Conservation (phyloP, 192 early-diverging fungal species). For the Coemansia sp. region DNA sequence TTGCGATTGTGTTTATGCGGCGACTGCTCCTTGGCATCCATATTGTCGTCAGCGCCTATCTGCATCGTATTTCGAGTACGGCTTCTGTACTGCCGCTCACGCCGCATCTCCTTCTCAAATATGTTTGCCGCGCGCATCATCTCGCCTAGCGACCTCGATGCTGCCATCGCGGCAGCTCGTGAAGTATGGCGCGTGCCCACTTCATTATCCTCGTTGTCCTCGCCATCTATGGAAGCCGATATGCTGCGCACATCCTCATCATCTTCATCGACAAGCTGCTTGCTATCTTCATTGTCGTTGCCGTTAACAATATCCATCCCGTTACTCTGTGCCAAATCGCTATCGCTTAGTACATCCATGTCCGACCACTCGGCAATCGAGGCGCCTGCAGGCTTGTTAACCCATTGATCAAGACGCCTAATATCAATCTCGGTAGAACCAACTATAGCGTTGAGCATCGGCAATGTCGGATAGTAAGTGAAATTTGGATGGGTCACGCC, state of each 20-base stretch:
- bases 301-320: neutral
- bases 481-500: slow-evolving; percentile 58
- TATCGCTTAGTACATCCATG: slow-evolving; percentile 45
- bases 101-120: slow-evolving; percentile 54
- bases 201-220: neutral
- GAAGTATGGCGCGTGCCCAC: slow-evolving; percentile 29
- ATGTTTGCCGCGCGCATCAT: slow-evolving; percentile 58
- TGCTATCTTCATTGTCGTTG: neutral
- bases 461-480: slow-evolving; percentile 53
- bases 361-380: slow-evolving; percentile 44
- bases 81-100: slow-evolving; percentile 51
- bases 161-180: slow-evolving; percentile 52
- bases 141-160: slow-evolving; percentile 42
- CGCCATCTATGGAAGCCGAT: neutral
- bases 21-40: slow-evolving; percentile 4
- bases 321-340: slow-evolving; percentile 23
- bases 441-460: slow-evolving; percentile 55
- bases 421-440: slow-evolving; percentile 51
- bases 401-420: slow-evolving; percentile 37
- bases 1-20: neutral
- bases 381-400: slow-evolving; percentile 27
- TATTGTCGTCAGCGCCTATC: neutral
- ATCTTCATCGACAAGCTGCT: slow-evolving; percentile 9
- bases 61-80: slow-evolving; percentile 2
- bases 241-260: neutral